These are phyloP conservation scores for Populus tremula DNA, from an alignment of 345 rosid species.

Conservation along the genomic window DNA sequence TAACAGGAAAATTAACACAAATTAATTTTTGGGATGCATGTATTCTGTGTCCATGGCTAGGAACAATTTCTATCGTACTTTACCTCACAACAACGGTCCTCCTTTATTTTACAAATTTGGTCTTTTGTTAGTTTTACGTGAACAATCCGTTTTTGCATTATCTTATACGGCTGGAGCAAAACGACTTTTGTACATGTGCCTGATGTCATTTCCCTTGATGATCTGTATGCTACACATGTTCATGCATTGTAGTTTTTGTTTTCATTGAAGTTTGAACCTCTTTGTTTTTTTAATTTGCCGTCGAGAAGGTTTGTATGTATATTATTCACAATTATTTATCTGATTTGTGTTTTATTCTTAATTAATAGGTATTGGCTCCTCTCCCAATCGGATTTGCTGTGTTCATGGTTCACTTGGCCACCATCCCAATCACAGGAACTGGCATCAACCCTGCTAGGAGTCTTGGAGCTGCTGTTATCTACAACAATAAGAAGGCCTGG, in stretches of 20 bases:
- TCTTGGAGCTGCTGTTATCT: conserved; percentile 74
- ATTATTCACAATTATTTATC: neutral
- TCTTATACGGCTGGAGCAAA: neutral
- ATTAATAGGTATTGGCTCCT: conserved; percentile 67
- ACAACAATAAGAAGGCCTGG: conserved; percentile 56
- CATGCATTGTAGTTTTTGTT: neutral
- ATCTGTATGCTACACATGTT: neutral
- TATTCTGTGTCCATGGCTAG: neutral
- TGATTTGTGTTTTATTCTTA: neutral
- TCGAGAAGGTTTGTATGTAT: neutral
- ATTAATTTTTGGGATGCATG: too few relatives aligned
- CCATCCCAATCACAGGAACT: conserved; percentile 84
- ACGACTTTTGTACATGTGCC: neutral
- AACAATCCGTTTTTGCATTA: neutral
- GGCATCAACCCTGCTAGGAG: conserved; percentile 93
- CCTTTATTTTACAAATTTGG: neutral
- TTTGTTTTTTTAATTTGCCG: neutral
- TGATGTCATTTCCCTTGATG: neutral
- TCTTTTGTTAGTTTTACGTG: neutral
- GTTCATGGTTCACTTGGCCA: conserved; percentile 91
- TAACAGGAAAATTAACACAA: too few relatives aligned
- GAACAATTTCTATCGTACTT: neutral
- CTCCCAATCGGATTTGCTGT: conserved; percentile 88
- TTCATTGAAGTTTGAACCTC: neutral
- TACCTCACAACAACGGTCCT: neutral